phyloP scores from a whole-genome alignment of 176 grass and related monocot genomes.

The Phoenix roebelenii region DNA sequence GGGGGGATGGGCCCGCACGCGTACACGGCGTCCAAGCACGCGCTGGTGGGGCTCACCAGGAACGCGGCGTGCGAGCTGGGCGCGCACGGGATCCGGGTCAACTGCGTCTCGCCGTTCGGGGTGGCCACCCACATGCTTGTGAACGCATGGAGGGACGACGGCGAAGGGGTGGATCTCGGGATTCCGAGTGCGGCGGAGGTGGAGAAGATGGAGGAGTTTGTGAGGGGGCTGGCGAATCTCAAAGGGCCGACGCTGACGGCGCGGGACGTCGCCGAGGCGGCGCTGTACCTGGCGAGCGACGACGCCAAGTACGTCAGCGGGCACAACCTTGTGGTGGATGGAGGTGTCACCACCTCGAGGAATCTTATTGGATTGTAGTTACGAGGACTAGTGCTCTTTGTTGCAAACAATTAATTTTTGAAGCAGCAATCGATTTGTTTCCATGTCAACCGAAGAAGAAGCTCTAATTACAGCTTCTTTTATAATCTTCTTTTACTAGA shows the following conservation, averaged over 20 bases:
- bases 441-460: too few relatives aligned
- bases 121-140: slow-evolving; percentile 95
- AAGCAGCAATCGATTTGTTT: too few relatives aligned
- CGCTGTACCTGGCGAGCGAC: slow-evolving; percentile 80
- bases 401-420: too few relatives aligned
- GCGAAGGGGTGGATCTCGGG: slow-evolving; percentile 16
- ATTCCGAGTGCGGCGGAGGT: slow-evolving; percentile 49
- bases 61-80: slow-evolving; percentile 95
- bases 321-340: slow-evolving; percentile 97
- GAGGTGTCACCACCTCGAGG: slow-evolving; percentile 78
- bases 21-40: slow-evolving; percentile 95
- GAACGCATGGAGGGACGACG: slow-evolving; percentile 64
- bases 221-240: slow-evolving; percentile 61
- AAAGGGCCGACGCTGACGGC: slow-evolving; percentile 59
- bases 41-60: slow-evolving; percentile 85
- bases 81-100: slow-evolving; percentile 78
- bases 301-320: slow-evolving; percentile 86
- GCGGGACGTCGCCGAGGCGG: slow-evolving; percentile 82
- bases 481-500: too few relatives aligned
- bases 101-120: slow-evolving; percentile 96
- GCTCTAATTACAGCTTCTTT: too few relatives aligned
- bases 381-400: too few relatives aligned
- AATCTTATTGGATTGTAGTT: slow-evolving; percentile 62
- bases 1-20: slow-evolving; percentile 89
- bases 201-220: slow-evolving; percentile 74